Base-by-base conservation (phyloP, 2,329 filamentous ascomycete species). In the Botrytis porri region DNA sequence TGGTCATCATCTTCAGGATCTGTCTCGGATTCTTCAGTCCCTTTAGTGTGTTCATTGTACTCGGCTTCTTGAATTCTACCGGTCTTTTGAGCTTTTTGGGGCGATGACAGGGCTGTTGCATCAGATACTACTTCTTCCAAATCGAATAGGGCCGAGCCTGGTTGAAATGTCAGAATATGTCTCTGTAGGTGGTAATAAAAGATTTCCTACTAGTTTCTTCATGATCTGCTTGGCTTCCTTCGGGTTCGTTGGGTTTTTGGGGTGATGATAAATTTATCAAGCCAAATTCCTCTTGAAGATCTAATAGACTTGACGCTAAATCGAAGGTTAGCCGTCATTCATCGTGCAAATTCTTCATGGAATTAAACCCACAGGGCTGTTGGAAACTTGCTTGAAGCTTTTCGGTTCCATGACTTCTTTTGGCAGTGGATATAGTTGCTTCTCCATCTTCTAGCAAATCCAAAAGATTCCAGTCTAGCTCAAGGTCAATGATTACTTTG, bases 331-430 rank as follows among this genome's bases (percentile, higher is more conserved):
- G 16, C 8, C 3, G 12, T 4, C 6, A 39, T n/a, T 10, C 0
- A 18, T 12, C 1, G 0, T 32, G 22, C 20, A 25, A 61, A 39
- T 37, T 5, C 12, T 61, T 1, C 1, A 8, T 16, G 6, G 0
- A n/a, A 16, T 39, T 1, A n/a, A 39, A 39, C 59, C 3, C 9
- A 61, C 59, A 39, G 16, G 51, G n/a, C n/a, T 18, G 51, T 29
- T 57, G 14, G 2, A 57, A 29, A 9, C 3, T 32, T 57, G 3
- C n/a, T 9, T 29, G 51, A 18, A 57, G n/a, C 14, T 32, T 57
- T 32, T 57, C 51, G 18, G 3, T 29, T 57, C 18, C n/a, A 57
- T 9, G 51, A 9, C 0, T 57, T 18, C n/a, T 16, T 18, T 32
- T 29, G n/a, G 7, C 1, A 57, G 9, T 8, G 3, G 18, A 6